Percentiles rank a stretch among this genome's conserved stretches.
These are phyloP conservation scores for Chimonanthus salicifolius DNA, from an alignment of 164 flowering plant genomes.

Conservation along the genomic window DNA sequence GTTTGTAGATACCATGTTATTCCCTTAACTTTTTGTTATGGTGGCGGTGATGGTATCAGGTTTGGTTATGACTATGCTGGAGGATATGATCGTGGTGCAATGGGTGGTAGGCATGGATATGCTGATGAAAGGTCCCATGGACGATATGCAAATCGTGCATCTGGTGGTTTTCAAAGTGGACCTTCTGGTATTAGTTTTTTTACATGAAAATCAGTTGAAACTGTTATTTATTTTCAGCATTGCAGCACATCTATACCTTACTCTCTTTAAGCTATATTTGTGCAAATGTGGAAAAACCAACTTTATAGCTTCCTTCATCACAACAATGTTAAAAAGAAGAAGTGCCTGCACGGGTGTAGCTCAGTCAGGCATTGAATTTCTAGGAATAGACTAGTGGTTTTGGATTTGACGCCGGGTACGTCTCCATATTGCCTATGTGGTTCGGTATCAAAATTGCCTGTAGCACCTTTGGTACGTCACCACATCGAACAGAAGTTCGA, in stretches of 20 bases:
- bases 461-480: too few species aligned
- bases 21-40: background rate
- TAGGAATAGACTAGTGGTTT: too few species aligned
- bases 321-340: background rate
- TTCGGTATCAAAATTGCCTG: too few species aligned
- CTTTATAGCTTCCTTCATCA: background rate
- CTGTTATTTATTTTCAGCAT: background rate
- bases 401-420: too few species aligned
- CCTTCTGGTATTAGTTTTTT: slow-evolving; percentile 31
- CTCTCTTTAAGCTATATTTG: background rate
- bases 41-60: slow-evolving; percentile 28
- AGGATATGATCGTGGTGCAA: slow-evolving; percentile 68
- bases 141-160: slow-evolving; percentile 50
- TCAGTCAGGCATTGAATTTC: too few species aligned
- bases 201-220: background rate
- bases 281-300: background rate
- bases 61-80: slow-evolving; percentile 73
- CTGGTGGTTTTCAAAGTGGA: slow-evolving; percentile 64
- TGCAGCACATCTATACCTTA: background rate
- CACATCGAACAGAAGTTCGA: too few species aligned
- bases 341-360: background rate
- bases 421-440: too few species aligned
- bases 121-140: slow-evolving; percentile 81
- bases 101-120: slow-evolving; percentile 69
- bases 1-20: background rate